Percentiles rank a stretch among this genome's conserved stretches.
These are phyloP conservation scores for Wickerhamomyces bisporus DNA, from an alignment of 805 yeast genomes.

Conservation along the genomic window DNA sequence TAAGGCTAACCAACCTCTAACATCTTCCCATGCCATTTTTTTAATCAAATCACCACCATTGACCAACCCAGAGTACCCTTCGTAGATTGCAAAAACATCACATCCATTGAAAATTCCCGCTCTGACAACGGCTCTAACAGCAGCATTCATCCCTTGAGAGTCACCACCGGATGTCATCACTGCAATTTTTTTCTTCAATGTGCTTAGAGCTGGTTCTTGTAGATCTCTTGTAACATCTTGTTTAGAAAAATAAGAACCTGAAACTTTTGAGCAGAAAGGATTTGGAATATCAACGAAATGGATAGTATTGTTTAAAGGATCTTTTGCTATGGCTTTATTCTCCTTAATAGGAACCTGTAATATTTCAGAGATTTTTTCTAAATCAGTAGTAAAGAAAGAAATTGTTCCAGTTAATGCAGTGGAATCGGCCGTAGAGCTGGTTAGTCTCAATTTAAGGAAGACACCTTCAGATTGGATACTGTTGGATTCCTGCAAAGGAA, in stretches of 20 bases:
- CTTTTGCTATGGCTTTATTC: constrained; percentile 31
- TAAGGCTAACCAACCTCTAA: constrained; percentile 59
- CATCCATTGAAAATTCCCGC: constrained; percentile 63
- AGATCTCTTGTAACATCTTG: not conserved
- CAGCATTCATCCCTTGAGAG: constrained; percentile 78
- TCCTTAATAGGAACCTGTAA: constrained; percentile 14
- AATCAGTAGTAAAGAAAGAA: constrained; percentile 36
- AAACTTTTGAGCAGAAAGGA: constrained; percentile 12
- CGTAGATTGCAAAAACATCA: constrained; percentile 62
- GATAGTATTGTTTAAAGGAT: constrained; percentile 61
- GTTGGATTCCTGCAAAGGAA: constrained; percentile 40
- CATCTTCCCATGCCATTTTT: constrained; percentile 69
- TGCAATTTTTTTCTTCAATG: constrained; percentile 36
- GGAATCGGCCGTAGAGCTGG: constrained; percentile 16
- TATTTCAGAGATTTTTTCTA: constrained; percentile 23
- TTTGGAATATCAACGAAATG: constrained; percentile 27
- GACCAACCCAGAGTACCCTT: constrained; percentile 72
- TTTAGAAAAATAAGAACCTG: constrained; percentile 11
- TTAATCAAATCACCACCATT: constrained; percentile 54
- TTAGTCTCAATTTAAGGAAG: constrained; percentile 40
- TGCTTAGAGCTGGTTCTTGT: constrained; percentile 21
- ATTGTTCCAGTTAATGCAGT: constrained; percentile 32
- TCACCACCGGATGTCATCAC: constrained; percentile 84
- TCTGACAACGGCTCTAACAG: constrained; percentile 67
- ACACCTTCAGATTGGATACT: constrained; percentile 40